Evolutionary conservation across 2,329 filamentous ascomycete species (phyloP), one percentile per base, ranked within the genome.

Genomic region (Xylariales sp.): DNA sequence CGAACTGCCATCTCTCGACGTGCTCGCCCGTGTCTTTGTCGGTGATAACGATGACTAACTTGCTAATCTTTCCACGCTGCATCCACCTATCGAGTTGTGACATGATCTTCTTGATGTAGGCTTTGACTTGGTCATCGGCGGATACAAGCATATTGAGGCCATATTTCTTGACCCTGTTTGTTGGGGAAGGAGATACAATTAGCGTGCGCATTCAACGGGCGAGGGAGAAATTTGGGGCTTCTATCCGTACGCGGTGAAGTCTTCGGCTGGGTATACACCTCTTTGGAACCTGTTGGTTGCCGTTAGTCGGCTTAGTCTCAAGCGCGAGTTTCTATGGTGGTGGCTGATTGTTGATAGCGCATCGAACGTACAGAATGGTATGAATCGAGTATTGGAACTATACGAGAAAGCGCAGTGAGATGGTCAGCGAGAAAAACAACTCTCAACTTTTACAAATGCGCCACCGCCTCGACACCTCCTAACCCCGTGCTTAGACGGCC

Each of bases 71-170:
- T 79, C 94, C 93, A 75, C 92, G 93, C 61, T 94, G 86, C 94
- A 98, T 98, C 96, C 96, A 99, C 79, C 93, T 93, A 83, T 97
- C 95, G 66, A 99, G 89, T 81, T 99, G 96, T 34, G 90, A 91
- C 94, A 97, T 99, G 83, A 99, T 98, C 83, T 97, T 97, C 82
- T 97, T 97, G 85, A 99, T 97, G 83, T 99, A 99, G 39, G 94
- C 93, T 82, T 97, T 97, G 78, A 99, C 96, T 83, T 99, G 95
- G 83, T 98, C 96, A 80, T 99, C 96, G 71, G 94, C 89, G 39
- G 95, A 97, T 59, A 98, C 94, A 75, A 97, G 92, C 94, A 97
- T 97, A 77, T 97, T 98, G 76, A 99, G 88, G 75, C 96, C 96
- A 91, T 99, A 99, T 83, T 99, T 99, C 84, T 99, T 99, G 77